Evolutionary conservation across 805 yeast genomes (phyloP).

Genomic region (Trichomonascus vanleenenianus): DNA sequence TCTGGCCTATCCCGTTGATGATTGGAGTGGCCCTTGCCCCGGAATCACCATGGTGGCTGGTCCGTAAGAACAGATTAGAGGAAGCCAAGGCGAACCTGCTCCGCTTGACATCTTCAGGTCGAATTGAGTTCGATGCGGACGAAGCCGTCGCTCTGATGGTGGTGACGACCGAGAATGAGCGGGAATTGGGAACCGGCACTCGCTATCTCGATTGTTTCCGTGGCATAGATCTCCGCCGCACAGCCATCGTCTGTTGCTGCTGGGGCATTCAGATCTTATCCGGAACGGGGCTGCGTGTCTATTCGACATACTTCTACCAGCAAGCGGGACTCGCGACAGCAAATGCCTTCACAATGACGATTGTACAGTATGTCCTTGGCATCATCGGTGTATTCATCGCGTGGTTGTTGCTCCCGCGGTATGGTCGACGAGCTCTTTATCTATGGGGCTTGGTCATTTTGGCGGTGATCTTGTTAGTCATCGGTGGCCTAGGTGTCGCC

Average conservation of each 20-base stretch:
- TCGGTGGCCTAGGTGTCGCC: slow-evolving; percentile 9
- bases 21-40: slow-evolving; percentile 36
- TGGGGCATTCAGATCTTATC: slow-evolving; percentile 36
- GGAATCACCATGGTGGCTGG: slow-evolving; percentile 53
- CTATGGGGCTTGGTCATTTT: slow-evolving; percentile 9
- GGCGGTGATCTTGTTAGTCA: slow-evolving; percentile 9
- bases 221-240: slow-evolving; percentile 41
- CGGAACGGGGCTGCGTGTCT: slow-evolving; percentile 7
- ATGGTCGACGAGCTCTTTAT: slow-evolving; percentile 14
- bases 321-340: slow-evolving; percentile 17
- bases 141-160: slow-evolving; percentile 39
- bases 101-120: slow-evolving; percentile 29
- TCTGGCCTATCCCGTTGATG: slow-evolving; percentile 42
- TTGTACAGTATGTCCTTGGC: slow-evolving; percentile 39
- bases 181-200: slow-evolving; percentile 7
- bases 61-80: slow-evolving; percentile 32
- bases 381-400: slow-evolving; percentile 32
- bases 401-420: slow-evolving; percentile 5
- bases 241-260: slow-evolving; percentile 38
- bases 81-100: slow-evolving; percentile 37
- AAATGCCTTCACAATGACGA: slow-evolving; percentile 39
- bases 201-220: slow-evolving; percentile 37
- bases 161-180: slow-evolving; percentile 34
- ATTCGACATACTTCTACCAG: slow-evolving; percentile 16
- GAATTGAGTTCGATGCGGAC: slow-evolving; percentile 18